phyloP scores from a whole-genome alignment of 345 rosid genomes.

The Salix viminalis region DNA sequence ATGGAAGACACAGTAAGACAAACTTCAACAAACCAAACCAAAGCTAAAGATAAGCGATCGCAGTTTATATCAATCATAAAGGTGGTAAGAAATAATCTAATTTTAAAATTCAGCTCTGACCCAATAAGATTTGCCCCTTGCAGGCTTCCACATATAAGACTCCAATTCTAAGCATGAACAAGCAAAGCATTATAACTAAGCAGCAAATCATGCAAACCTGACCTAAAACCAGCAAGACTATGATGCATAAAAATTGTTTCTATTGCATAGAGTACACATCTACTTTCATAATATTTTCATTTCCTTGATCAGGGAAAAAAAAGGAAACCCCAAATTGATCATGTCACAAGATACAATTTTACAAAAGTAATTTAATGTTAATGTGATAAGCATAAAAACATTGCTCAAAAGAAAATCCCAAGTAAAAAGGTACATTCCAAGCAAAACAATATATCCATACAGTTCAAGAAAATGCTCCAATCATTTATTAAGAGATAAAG shows the following conservation, averaged over 20 bases:
- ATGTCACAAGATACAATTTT: too few species aligned
- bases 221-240: neutral
- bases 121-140: neutral
- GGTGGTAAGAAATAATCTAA: neutral
- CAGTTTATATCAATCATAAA: neutral
- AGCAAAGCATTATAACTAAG: neutral
- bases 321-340: too few species aligned
- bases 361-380: too few species aligned
- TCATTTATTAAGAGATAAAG: neutral
- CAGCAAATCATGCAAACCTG: neutral
- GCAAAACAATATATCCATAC: neutral
- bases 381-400: neutral
- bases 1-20: neutral
- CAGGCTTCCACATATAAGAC: neutral
- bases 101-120: neutral
- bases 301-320: neutral
- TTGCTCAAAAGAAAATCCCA: neutral
- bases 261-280: too few species aligned
- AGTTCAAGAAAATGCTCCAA: neutral
- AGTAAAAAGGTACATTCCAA: neutral
- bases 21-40: neutral
- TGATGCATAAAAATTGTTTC: too few species aligned
- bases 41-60: neutral
- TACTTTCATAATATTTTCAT: neutral
- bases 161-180: neutral